Evolutionary conservation across 202 grass and related monocot species (phyloP).

Genomic region (Tripidium arundinaceum): DNA sequence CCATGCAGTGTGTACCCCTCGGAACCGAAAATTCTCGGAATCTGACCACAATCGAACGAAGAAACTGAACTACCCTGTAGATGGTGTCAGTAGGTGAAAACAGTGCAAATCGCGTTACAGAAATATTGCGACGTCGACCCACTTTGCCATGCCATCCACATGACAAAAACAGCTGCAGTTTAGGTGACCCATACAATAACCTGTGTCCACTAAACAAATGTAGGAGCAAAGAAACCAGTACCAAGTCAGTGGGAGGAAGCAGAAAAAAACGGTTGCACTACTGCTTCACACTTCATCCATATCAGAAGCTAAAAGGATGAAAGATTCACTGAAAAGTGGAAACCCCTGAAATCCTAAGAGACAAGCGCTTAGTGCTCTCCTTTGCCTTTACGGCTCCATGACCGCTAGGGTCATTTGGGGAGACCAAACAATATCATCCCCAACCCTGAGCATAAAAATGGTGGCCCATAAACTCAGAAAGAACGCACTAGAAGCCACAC

Average conservation of each 20-base stretch:
- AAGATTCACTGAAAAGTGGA: slow-evolving; percentile 23
- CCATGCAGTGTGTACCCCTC: not conserved
- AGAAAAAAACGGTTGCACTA: not conserved
- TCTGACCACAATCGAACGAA: not conserved
- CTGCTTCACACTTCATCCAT: slow-evolving; percentile 15
- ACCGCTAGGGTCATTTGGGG: not conserved
- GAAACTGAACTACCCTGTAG: not conserved
- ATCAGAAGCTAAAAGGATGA: slow-evolving; percentile 19
- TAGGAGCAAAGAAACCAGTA: not conserved
- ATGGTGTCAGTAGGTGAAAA: not conserved
- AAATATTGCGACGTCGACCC: not conserved
- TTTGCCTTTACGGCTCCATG: slow-evolving; percentile 10
- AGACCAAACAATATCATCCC: slow-evolving; percentile 30
- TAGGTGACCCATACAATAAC: not conserved
- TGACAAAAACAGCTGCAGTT: not conserved
- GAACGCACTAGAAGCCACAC: not conserved
- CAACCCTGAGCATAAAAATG: not conserved
- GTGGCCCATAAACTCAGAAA: slow-evolving; percentile 1
- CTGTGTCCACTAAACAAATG: not conserved
- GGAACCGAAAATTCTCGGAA: not conserved
- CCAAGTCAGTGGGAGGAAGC: slow-evolving; percentile 1
- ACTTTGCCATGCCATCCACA: not conserved
- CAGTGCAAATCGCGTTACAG: not conserved
- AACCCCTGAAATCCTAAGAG: not conserved
- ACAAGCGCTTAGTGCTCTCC: slow-evolving; percentile 1